phyloP scores from a whole-genome alignment of 208 protist genomes.

The Trichomonas tenax region DNA sequence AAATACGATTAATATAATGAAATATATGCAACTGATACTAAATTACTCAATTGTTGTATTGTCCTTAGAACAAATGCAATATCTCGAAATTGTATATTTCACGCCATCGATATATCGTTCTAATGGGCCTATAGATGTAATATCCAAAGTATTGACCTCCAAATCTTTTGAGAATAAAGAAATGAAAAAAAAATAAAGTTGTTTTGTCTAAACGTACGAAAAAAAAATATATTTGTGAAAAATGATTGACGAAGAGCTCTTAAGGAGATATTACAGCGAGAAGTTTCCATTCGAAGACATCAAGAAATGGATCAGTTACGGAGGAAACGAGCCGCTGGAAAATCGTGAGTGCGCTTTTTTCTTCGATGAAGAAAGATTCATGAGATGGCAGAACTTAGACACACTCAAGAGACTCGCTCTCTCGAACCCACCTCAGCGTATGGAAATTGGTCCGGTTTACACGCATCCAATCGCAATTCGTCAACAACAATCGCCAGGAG shows the following conservation, averaged over 20 bases:
- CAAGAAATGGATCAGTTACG: background rate
- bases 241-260: background rate
- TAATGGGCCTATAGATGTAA: no score
- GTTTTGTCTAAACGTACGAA: no score
- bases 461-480: conserved; percentile 3
- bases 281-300: conserved; percentile 17
- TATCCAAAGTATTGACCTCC: no score
- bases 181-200: no score
- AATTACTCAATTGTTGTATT: no score
- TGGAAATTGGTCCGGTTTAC: conserved; percentile 43
- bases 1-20: no score
- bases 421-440: conserved; percentile 33
- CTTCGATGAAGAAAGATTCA: conserved; percentile 35
- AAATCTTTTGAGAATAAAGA: no score
- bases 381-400: conserved; percentile 32
- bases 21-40: no score
- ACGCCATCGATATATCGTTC: no score
- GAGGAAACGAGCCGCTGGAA: background rate
- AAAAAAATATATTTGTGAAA: background rate
- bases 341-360: conserved; percentile 42
- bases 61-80: no score
- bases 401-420: background rate
- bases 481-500: conserved; percentile 21
- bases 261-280: background rate
- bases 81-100: no score